Conservation (phyloP, 2,329 filamentous ascomycete genomes). For the Ophiostoma tasmaniense region DNA sequence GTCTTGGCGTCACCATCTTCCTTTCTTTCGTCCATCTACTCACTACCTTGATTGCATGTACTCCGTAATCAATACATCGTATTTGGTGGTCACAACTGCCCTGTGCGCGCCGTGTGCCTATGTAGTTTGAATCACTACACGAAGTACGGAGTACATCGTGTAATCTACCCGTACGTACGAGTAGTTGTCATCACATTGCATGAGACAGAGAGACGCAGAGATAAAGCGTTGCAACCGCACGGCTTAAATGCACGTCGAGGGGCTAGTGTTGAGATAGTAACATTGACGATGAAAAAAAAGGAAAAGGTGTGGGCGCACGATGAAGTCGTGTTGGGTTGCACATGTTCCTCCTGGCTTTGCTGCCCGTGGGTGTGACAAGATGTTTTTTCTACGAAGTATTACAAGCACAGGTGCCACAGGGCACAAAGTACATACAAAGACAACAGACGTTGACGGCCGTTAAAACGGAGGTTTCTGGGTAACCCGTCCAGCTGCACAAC, state of each 20-base stretch:
- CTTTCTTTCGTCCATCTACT: not conserved
- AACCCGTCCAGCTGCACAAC: not conserved
- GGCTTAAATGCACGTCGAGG: not conserved
- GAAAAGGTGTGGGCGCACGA: not conserved
- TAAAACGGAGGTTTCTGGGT: not conserved
- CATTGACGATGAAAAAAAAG: not conserved
- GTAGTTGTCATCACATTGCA: not conserved
- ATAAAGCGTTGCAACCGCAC: not conserved
- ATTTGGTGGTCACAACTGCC: not conserved
- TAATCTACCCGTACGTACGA: not conserved
- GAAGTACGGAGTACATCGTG: not conserved
- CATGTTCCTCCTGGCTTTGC: not conserved
- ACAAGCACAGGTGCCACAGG: not conserved
- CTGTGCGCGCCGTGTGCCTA: not conserved
- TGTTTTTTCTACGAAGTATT: slow-evolving; percentile 1
- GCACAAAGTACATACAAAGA: not conserved
- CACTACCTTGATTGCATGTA: not conserved
- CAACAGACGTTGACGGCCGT: not conserved
- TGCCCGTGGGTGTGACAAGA: not conserved
- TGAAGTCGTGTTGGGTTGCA: not conserved
- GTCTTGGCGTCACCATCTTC: not conserved
- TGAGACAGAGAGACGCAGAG: not conserved
- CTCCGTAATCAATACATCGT: not conserved
- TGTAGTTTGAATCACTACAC: not conserved
- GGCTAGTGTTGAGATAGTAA: not conserved